Percentiles rank a stretch among this genome's conserved stretches.
These are phyloP conservation scores for Wickerhamiella bombiphila DNA, from an alignment of 805 yeast genomes.

Conservation along the genomic window DNA sequence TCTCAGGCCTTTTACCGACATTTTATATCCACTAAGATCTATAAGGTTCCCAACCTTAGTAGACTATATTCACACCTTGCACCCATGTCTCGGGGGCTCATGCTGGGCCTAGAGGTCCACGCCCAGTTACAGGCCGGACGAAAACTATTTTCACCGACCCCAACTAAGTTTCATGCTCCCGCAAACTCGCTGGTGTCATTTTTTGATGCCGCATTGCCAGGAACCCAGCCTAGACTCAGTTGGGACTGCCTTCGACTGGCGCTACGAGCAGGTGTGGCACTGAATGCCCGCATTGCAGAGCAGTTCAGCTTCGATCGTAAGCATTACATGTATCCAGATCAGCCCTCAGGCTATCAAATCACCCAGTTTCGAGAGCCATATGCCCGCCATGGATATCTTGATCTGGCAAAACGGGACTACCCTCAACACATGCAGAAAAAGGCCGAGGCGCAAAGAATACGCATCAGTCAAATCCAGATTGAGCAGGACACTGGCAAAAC, in stretches of 20 bases:
- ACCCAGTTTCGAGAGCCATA: constrained; percentile 79
- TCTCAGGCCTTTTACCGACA: no score
- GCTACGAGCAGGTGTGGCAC: constrained; percentile 53
- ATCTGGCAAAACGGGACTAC: constrained; percentile 40
- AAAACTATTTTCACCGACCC: constrained; percentile 56
- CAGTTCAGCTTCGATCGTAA: constrained; percentile 73
- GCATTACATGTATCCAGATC: constrained; percentile 93
- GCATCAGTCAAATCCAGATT: constrained; percentile 68
- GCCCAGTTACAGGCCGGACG: constrained; percentile 64
- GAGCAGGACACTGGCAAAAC: constrained; percentile 94
- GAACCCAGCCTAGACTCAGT: constrained; percentile 76
- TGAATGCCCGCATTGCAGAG: constrained; percentile 42
- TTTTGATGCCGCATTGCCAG: constrained; percentile 81
- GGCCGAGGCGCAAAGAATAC: constrained; percentile 30
- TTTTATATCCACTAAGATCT: no score
- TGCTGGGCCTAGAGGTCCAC: constrained; percentile 87
- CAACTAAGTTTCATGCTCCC: constrained; percentile 24
- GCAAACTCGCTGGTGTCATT: constrained; percentile 64
- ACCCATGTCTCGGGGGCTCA: constrained; percentile 26
- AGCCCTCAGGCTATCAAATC: constrained; percentile 89
- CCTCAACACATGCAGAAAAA: constrained; percentile 13
- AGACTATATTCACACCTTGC: no score
- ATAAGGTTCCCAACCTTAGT: no score
- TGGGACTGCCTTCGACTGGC: constrained; percentile 60
- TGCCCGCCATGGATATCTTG: constrained; percentile 50